Percentiles rank a stretch among this genome's conserved stretches.
phyloP scores from a whole-genome alignment of 192 early-diverging fungal genomes.

The Globomyces pollinis-pini region DNA sequence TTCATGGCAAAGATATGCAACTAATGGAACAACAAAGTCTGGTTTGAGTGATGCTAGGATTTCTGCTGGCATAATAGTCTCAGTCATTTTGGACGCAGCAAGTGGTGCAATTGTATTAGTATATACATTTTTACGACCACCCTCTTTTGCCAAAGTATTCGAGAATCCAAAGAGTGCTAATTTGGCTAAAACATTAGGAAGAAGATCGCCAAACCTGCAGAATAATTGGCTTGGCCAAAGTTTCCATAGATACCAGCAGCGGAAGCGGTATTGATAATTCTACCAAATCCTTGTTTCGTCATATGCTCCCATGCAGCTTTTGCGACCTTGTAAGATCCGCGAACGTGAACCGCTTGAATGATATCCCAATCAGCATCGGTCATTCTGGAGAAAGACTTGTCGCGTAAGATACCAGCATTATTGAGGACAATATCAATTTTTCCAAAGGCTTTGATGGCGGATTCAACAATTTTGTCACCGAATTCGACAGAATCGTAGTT shows the following conservation, averaged over 20 bases:
- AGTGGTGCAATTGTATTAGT: slow-evolving; percentile 94
- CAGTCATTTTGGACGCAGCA: slow-evolving; percentile 91
- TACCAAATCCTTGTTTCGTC: slow-evolving; percentile 91
- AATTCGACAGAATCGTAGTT: slow-evolving; percentile 97
- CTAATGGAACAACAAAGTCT: slow-evolving; percentile 90
- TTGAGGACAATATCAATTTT: slow-evolving; percentile 94
- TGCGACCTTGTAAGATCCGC: slow-evolving; percentile 90
- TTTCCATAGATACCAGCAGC: slow-evolving; percentile 99
- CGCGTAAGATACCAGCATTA: slow-evolving; percentile 92
- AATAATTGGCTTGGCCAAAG: slow-evolving; percentile 91
- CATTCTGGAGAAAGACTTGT: slow-evolving; percentile 95
- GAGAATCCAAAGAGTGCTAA: slow-evolving; percentile 88
- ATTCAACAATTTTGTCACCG: slow-evolving; percentile 96
- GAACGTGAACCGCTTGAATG: slow-evolving; percentile 84
- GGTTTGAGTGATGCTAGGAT: slow-evolving; percentile 93
- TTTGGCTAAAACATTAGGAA: slow-evolving; percentile 73
- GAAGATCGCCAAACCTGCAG: slow-evolving; percentile 47
- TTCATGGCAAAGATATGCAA: slow-evolving; percentile 85
- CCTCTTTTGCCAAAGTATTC: slow-evolving; percentile 87
- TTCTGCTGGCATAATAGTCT: slow-evolving; percentile 90
- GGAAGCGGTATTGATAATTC: slow-evolving; percentile 88
- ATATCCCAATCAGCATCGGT: slow-evolving; percentile 97
- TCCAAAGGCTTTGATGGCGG: slow-evolving; percentile 91
- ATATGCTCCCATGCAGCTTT: slow-evolving; percentile 96
- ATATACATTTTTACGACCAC: slow-evolving; percentile 87